phyloP scores from a whole-genome alignment of 2,329 filamentous ascomycete genomes.

The Teratosphaeria pseudoeucalypti region DNA sequence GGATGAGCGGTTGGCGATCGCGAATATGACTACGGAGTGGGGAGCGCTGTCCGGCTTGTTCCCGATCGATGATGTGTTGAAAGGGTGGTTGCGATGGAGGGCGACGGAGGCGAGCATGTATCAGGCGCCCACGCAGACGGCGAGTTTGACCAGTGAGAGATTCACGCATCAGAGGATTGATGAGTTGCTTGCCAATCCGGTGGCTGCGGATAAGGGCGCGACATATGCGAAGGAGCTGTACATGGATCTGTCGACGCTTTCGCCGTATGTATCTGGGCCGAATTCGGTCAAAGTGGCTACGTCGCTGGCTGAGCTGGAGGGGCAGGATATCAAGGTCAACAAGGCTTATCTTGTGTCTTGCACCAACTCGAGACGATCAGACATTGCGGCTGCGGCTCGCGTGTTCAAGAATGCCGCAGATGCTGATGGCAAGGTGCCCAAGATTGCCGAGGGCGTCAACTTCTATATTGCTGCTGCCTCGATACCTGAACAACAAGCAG shows the following conservation, averaged over 20 bases:
- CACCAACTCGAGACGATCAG: slow-evolving; percentile 74
- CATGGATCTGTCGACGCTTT: slow-evolving; percentile 70
- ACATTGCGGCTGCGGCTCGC: slow-evolving; percentile 68
- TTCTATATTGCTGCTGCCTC: slow-evolving; percentile 90
- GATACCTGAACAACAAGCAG: slow-evolving; percentile 59
- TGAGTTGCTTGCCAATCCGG: slow-evolving; percentile 54
- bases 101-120: slow-evolving; percentile 61
- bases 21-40: slow-evolving; percentile 79
- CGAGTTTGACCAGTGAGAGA: slow-evolving; percentile 42
- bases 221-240: slow-evolving; percentile 75
- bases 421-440: slow-evolving; percentile 50
- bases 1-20: slow-evolving; percentile 63
- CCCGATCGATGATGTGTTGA: slow-evolving; percentile 64
- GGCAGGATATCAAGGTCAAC: slow-evolving; percentile 65
- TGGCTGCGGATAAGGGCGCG: slow-evolving; percentile 65
- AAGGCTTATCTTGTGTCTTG: slow-evolving; percentile 84
- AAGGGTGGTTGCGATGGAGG: slow-evolving; percentile 65
- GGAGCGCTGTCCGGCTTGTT: slow-evolving; percentile 65
- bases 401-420: slow-evolving; percentile 72
- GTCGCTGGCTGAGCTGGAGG: slow-evolving; percentile 61
- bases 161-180: slow-evolving; percentile 68
- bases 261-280: slow-evolving; percentile 75
- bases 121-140: slow-evolving; percentile 36
- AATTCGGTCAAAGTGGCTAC: slow-evolving; percentile 85
- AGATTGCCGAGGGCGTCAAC: slow-evolving; percentile 64